These are phyloP conservation scores for Botrytis galanthina DNA, from an alignment of 2,329 filamentous ascomycete genomes.

Conservation along the genomic window DNA sequence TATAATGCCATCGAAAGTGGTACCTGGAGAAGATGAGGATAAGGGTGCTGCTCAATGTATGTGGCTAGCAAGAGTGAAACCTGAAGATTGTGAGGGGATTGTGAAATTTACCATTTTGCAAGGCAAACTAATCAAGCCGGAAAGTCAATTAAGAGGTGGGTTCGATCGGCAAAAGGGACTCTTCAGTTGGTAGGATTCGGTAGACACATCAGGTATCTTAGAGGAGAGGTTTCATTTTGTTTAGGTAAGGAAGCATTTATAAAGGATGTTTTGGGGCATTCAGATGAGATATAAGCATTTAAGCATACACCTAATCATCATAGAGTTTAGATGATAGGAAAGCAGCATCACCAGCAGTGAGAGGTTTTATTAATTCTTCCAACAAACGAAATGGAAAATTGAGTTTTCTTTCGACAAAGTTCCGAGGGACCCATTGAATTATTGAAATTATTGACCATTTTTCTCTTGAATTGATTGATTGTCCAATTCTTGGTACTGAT, in stretches of 20 bases:
- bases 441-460: not conserved
- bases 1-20: slow-evolving; percentile 33
- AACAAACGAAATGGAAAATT: not conserved
- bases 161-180: slow-evolving; percentile 81
- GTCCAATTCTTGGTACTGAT: not conserved
- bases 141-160: slow-evolving; percentile 78
- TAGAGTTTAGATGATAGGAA: slow-evolving; percentile 13
- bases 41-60: slow-evolving; percentile 80
- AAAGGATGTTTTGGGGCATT: slow-evolving; percentile 31
- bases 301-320: not conserved
- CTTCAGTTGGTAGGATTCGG: slow-evolving; percentile 73
- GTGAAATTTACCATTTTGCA: slow-evolving; percentile 85
- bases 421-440: not conserved
- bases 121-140: slow-evolving; percentile 91
- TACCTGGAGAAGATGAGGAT: slow-evolving; percentile 37
- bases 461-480: not conserved
- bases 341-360: not conserved
- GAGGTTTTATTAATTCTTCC: not conserved
- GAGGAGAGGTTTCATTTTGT: not conserved
- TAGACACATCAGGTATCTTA: not conserved
- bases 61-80: slow-evolving; percentile 81
- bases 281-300: slow-evolving; percentile 13
- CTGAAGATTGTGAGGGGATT: slow-evolving; percentile 91
- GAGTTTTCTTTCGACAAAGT: not conserved
- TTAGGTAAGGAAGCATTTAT: slow-evolving; percentile 32